Percentiles rank a stretch among this genome's conserved stretches.
Conservation (phyloP, 2,329 filamentous ascomycete genomes). For the Diatrype stigma region DNA sequence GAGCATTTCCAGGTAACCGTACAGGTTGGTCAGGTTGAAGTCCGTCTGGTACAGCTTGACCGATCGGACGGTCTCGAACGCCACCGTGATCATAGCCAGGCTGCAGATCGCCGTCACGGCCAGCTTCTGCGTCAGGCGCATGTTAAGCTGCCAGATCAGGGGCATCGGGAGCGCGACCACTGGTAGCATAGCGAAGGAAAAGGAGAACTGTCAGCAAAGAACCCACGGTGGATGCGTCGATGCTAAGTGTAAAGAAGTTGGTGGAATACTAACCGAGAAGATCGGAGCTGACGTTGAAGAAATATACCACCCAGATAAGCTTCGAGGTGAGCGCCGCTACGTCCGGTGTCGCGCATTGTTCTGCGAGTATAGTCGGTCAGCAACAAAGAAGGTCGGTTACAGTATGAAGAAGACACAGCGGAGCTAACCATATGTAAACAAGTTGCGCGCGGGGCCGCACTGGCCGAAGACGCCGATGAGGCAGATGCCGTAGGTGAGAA, state of each 20-base stretch:
- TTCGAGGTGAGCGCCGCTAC: conserved; percentile 5
- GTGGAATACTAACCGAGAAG: conserved; percentile 6
- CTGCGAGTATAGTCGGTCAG: background rate
- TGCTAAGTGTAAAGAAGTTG: too few species aligned
- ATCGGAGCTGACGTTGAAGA: conserved; percentile 14
- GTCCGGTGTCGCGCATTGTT: conserved; percentile 9
- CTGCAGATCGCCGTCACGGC: conserved; percentile 11
- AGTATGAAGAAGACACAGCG: background rate
- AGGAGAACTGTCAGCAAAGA: too few species aligned
- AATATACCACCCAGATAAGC: conserved; percentile 12
- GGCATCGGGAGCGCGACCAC: conserved; percentile 14
- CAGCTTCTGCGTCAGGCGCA: conserved; percentile 10
- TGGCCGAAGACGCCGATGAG: conserved; percentile 15
- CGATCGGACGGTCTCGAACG: conserved; percentile 12
- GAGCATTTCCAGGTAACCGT: conserved; percentile 13
- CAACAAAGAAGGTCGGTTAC: too few species aligned
- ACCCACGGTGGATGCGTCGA: too few species aligned
- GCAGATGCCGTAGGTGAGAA: conserved; percentile 12
- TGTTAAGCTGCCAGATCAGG: conserved; percentile 11
- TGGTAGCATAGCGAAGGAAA: too few species aligned
- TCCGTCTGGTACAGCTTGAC: conserved; percentile 9
- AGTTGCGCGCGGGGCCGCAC: conserved; percentile 10
- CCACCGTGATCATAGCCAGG: conserved; percentile 12
- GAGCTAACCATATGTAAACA: conserved; percentile 8
- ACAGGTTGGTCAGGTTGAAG: conserved; percentile 9